Evolutionary conservation across 2,329 filamentous ascomycete species (phyloP).

Genomic region (Ophidiomyces ophidiicola): DNA sequence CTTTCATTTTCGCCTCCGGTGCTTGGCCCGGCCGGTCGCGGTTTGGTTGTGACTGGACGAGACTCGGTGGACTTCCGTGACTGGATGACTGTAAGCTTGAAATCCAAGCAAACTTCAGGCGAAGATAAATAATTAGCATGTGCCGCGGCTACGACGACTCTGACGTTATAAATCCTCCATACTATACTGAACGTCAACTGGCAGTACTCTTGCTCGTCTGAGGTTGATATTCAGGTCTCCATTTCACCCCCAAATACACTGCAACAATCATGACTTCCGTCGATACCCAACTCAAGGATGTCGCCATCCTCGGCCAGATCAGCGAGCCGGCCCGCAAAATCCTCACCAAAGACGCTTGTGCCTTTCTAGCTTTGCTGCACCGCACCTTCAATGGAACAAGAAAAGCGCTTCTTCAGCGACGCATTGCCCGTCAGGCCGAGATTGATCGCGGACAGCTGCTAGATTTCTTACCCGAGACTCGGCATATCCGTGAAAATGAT

Average conservation of each 20-base stretch:
- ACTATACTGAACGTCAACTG: no score
- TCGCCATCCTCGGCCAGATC: conserved; percentile 70
- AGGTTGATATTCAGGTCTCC: no score
- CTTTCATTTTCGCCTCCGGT: conserved; percentile 1
- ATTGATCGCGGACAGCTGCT: conserved; percentile 79
- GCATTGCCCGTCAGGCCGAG: conserved; percentile 76
- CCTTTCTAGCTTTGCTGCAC: conserved; percentile 89
- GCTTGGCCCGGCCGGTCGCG: conserved; percentile 7
- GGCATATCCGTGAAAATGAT: conserved; percentile 83
- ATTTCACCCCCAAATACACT: conserved; percentile 8
- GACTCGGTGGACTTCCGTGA: conserved; percentile 12
- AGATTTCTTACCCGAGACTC: conserved; percentile 93
- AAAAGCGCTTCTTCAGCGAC: conserved; percentile 77
- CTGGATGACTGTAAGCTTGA: conserved; percentile 11
- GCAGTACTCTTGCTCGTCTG: no score
- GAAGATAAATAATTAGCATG: conserved; percentile 11
- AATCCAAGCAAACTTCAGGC: conserved; percentile 8
- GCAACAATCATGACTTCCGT: conserved; percentile 50
- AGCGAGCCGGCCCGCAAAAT: conserved; percentile 76
- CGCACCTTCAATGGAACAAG: conserved; percentile 84
- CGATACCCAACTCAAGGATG: conserved; percentile 73
- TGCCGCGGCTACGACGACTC: conserved; percentile 12
- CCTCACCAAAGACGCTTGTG: conserved; percentile 75
- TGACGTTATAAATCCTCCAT: no score
- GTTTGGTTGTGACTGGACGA: conserved; percentile 1